phyloP scores from a whole-genome alignment of 1,284 basidiomycete genomes.

The Puccinia hordei region DNA sequence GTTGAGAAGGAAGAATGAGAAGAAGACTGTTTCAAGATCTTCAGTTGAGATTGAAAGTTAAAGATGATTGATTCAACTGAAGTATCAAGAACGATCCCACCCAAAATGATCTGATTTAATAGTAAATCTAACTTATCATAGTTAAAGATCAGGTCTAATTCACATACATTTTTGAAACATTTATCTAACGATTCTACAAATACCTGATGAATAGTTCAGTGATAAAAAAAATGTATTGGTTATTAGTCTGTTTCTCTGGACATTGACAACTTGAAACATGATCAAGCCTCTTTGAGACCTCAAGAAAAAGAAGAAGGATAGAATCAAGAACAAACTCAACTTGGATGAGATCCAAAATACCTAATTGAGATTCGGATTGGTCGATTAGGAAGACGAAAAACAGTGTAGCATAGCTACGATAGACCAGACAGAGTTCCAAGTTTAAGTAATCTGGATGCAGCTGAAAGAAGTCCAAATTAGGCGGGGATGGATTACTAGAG shows the following conservation, averaged over 20 bases:
- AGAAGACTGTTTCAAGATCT: conserved; percentile 17
- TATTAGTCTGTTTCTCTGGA: neutral
- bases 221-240: neutral
- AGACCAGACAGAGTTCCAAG: conserved; percentile 62
- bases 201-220: conserved; percentile 64
- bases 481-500: neutral
- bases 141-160: conserved; percentile 96
- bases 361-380: conserved; percentile 89
- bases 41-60: conserved; percentile 29
- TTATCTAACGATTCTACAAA: conserved; percentile 95
- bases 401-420: conserved; percentile 78
- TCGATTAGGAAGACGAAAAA: conserved; percentile 98
- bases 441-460: neutral
- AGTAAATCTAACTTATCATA: conserved; percentile 98
- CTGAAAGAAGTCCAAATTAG: conserved; percentile 10
- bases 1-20: neutral
- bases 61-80: conserved; percentile 56
- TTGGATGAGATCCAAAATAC: conserved; percentile 94
- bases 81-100: conserved; percentile 95
- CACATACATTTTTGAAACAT: conserved; percentile 97
- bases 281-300: no score
- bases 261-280: no score
- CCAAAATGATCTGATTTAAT: conserved; percentile 91
- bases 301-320: neutral
- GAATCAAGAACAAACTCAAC: conserved; percentile 64